Percentiles rank a stretch among this genome's conserved stretches.
These are phyloP conservation scores for Cutaneotrichosporon curvatum DNA, from an alignment of 1,284 basidiomycete genomes.

Conservation along the genomic window DNA sequence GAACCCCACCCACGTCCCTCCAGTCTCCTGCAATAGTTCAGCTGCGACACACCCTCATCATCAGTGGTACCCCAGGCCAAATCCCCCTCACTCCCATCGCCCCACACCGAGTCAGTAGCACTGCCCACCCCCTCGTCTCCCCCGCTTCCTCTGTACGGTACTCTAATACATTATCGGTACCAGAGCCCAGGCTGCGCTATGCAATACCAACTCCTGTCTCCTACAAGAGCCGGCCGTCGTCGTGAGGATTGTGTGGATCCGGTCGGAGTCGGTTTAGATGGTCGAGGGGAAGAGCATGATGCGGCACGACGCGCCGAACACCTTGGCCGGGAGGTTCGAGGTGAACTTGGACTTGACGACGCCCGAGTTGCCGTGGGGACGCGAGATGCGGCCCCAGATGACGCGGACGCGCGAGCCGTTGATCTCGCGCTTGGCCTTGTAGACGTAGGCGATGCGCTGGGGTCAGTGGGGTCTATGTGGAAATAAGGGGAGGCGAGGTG, in stretches of 20 bases:
- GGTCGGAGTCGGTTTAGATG: conserved; percentile 36
- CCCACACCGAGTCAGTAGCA: neutral
- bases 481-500: neutral
- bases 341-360: conserved; percentile 98
- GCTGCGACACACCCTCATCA: too few relatives aligned
- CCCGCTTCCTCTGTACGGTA: conserved; percentile 11
- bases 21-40: too few relatives aligned
- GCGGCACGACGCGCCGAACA: conserved; percentile 90
- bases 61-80: too few relatives aligned
- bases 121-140: neutral
- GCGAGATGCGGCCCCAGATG: conserved; percentile 93
- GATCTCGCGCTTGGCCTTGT: conserved; percentile 88
- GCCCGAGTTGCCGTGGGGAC: conserved; percentile 88
- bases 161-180: conserved; percentile 25
- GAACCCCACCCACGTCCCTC: too few relatives aligned
- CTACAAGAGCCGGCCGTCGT: conserved; percentile 1
- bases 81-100: too few relatives aligned
- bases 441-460: conserved; percentile 94
- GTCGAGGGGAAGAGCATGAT: conserved; percentile 54
- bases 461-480: conserved; percentile 5
- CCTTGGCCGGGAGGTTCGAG: conserved; percentile 89
- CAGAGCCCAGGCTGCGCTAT: conserved; percentile 21
- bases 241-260: neutral
- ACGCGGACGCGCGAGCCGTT: conserved; percentile 89
- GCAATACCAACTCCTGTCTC: conserved; percentile 9